phyloP scores from a whole-genome alignment of 306 rosid genomes.

The Sophora flavescens region DNA sequence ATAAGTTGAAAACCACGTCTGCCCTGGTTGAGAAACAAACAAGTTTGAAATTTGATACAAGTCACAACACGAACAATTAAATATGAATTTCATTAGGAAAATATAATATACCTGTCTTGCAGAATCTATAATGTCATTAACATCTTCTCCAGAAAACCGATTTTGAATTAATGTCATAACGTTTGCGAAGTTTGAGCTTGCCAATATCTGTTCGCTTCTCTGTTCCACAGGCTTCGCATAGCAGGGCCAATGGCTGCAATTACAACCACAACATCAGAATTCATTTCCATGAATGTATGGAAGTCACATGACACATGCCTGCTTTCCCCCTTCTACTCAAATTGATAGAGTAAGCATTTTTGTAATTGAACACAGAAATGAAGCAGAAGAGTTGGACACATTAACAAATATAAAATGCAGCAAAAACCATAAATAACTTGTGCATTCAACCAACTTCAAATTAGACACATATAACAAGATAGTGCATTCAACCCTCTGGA shows the following conservation, averaged over 20 bases:
- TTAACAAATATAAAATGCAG: not conserved
- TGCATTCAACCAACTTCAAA: slow-evolving; percentile 8
- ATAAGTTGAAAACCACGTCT: too few species aligned
- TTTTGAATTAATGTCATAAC: too few species aligned
- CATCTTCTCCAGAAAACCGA: too few species aligned
- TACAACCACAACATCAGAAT: slow-evolving; percentile 16
- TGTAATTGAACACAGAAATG: not conserved
- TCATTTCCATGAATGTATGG: slow-evolving; percentile 8
- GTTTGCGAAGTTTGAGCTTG: slow-evolving; percentile 48
- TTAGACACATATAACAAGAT: too few species aligned
- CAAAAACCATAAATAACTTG: not conserved
- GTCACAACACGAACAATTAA: too few species aligned
- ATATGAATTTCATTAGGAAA: too few species aligned
- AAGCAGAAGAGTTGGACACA: not conserved
- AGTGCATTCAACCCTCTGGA: slow-evolving; percentile 52
- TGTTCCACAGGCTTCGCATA: slow-evolving; percentile 61
- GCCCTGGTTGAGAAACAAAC: too few species aligned
- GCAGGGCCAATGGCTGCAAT: slow-evolving; percentile 54
- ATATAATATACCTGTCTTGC: too few species aligned
- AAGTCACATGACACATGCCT: not conserved
- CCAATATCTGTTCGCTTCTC: slow-evolving; percentile 28
- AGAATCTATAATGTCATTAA: too few species aligned
- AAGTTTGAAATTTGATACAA: too few species aligned
- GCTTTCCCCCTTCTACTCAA: not conserved
- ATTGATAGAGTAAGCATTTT: not conserved